These are phyloP conservation scores for Plasmodium relictum DNA, from an alignment of 169 alveolate species.

Conservation along the genomic window DNA sequence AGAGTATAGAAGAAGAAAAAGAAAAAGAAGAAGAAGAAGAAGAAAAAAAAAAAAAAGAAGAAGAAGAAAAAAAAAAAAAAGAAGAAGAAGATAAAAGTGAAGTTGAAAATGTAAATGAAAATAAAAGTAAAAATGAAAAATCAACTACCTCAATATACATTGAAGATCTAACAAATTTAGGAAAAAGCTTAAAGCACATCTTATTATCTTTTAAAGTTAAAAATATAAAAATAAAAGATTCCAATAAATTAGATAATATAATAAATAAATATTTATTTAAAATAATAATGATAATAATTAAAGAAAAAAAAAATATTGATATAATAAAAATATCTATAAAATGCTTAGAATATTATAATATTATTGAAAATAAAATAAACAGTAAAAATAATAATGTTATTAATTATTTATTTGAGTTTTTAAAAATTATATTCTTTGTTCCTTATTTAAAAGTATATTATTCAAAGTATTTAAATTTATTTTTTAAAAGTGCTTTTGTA, in stretches of 20 bases:
- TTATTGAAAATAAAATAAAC: conserved; percentile 22
- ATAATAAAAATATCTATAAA: conserved; percentile 13
- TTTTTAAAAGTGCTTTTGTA: conserved; percentile 61
- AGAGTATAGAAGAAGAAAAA: not conserved
- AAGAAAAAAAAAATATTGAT: conserved; percentile 43
- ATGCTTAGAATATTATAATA: conserved; percentile 64
- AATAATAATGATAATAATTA: conserved; percentile 36
- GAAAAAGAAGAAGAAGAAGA: not conserved
- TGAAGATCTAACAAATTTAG: conserved; percentile 23
- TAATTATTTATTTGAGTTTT: conserved; percentile 43
- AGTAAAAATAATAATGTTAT: conserved; percentile 20
- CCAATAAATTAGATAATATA: not conserved
- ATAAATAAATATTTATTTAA: conserved; percentile 16
- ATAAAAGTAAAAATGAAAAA: too few species aligned
- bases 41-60: not conserved
- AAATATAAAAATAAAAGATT: not conserved
- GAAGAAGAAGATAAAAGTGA: too few species aligned
- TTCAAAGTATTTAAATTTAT: conserved; percentile 30
- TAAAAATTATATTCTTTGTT: conserved; percentile 21
- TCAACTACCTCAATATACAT: conserved; percentile 5
- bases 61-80: not conserved
- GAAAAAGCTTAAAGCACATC: conserved; percentile 12
- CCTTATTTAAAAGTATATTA: conserved; percentile 14
- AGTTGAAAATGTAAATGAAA: too few species aligned
- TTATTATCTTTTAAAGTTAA: conserved; percentile 14